Percentiles rank a stretch among this genome's conserved stretches.
phyloP scores from a whole-genome alignment of 139 green algal genomes.

The Chlorella sp. region DNA sequence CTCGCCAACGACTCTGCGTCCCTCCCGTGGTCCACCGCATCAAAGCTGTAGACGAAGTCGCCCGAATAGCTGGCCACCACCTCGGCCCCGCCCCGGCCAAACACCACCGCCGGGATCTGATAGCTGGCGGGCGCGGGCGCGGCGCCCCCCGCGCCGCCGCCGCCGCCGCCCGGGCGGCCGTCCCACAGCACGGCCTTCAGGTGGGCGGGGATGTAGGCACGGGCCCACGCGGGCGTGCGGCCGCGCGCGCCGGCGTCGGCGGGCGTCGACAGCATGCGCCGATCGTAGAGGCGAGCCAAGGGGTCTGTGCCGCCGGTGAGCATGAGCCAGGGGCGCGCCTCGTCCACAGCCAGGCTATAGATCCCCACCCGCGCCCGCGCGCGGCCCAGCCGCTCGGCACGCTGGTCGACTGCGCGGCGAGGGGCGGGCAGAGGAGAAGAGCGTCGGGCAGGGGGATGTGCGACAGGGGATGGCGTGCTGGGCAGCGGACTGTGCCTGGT shows the following conservation, averaged over 20 bases:
- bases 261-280: slow-evolving; percentile 27
- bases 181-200: slow-evolving; percentile 16
- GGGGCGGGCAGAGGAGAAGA: background rate
- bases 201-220: slow-evolving; percentile 30
- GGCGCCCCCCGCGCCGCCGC: background rate
- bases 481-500: too few relatives aligned
- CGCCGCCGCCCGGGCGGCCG: background rate
- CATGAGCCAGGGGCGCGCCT: slow-evolving; percentile 44
- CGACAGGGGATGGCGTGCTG: background rate
- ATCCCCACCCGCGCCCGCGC: slow-evolving; percentile 21
- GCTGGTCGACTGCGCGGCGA: slow-evolving; percentile 35
- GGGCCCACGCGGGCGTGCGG: slow-evolving; percentile 24
- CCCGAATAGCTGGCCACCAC: slow-evolving; percentile 26
- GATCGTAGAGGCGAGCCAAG: slow-evolving; percentile 41
- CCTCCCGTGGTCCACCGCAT: background rate
- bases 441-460: background rate
- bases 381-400: slow-evolving; percentile 17
- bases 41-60: slow-evolving; percentile 23
- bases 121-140: background rate
- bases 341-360: slow-evolving; percentile 42
- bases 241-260: background rate
- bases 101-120: slow-evolving; percentile 16
- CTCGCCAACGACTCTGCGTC: too few relatives aligned
- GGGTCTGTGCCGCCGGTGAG: slow-evolving; percentile 32
- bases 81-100: slow-evolving; percentile 18